A percentile compares a stretch with the other conserved stretches of the same genome.
Conservation (phyloP, 805 yeast genomes). For the Hermanozyma aechmeae region DNA sequence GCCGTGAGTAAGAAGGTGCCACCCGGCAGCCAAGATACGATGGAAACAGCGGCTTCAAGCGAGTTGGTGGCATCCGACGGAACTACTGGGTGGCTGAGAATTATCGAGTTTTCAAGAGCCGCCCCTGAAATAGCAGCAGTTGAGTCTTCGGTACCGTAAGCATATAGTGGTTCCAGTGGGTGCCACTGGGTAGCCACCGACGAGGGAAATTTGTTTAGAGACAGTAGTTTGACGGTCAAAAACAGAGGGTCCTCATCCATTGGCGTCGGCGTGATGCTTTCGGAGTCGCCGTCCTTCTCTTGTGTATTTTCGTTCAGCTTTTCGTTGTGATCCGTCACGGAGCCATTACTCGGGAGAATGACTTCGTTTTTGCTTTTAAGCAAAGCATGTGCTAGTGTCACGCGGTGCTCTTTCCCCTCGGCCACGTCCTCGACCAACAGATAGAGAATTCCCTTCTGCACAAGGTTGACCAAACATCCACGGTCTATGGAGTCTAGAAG, state of each 20-base stretch:
- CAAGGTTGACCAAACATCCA: conserved; percentile 72
- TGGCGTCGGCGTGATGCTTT: too few relatives aligned
- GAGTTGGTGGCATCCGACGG: too few relatives aligned
- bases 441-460: conserved; percentile 80
- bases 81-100: conserved; percentile 27
- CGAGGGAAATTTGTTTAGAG: conserved; percentile 29
- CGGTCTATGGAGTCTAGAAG: conserved; percentile 47
- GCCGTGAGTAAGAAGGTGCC: conserved; percentile 60
- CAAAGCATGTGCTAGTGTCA: conserved; percentile 42
- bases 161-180: conserved; percentile 39
- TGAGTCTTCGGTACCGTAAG: conserved; percentile 46
- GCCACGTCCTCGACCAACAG: conserved; percentile 58
- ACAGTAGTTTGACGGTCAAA: conserved; percentile 27
- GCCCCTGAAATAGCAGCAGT: conserved; percentile 37
- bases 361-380: conserved; percentile 38
- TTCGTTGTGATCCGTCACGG: too few relatives aligned
- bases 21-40: conserved; percentile 54
- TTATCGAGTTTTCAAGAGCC: conserved; percentile 12
- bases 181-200: conserved; percentile 48
- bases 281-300: too few relatives aligned
- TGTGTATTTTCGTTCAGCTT: too few relatives aligned
- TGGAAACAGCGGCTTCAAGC: conserved; percentile 13
- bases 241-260: background rate
- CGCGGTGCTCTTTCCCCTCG: conserved; percentile 10
- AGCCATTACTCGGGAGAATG: too few relatives aligned